These are phyloP conservation scores for Mycena capillaripes DNA, from an alignment of 768 basidiomycete species.

Conservation along the genomic window DNA sequence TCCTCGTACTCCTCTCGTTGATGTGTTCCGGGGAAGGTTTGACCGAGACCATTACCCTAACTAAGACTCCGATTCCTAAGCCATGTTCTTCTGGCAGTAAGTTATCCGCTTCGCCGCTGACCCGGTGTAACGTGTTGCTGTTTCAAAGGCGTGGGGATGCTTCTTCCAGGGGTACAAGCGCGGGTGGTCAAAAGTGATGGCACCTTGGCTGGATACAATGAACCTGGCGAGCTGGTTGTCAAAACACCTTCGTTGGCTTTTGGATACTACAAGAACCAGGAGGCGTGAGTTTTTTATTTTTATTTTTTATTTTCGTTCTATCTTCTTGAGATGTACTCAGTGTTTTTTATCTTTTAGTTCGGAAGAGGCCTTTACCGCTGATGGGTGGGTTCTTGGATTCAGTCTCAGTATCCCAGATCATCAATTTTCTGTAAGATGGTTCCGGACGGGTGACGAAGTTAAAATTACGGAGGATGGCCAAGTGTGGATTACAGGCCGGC, in stretches of 20 bases:
- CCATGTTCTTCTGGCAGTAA: slow-evolving; percentile 45
- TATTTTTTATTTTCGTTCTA: not conserved
- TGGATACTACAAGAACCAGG: slow-evolving; percentile 62
- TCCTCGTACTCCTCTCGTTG: not conserved
- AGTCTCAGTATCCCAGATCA: not conserved
- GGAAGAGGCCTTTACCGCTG: slow-evolving; percentile 67
- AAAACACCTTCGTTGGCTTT: slow-evolving; percentile 53
- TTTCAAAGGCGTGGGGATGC: slow-evolving; percentile 60
- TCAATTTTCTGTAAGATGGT: not conserved
- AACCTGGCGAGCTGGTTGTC: slow-evolving; percentile 60
- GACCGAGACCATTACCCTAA: slow-evolving; percentile 71
- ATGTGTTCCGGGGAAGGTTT: slow-evolving; percentile 57
- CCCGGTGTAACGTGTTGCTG: no score
- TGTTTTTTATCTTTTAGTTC: slow-evolving; percentile 46
- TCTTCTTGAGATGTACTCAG: not conserved
- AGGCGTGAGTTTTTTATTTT: no score
- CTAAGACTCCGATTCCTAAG: slow-evolving; percentile 61
- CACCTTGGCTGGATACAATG: slow-evolving; percentile 52
- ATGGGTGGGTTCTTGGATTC: not conserved
- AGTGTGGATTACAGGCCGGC: not conserved
- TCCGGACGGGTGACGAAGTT: not conserved
- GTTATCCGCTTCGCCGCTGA: not conserved
- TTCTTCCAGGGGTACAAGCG: slow-evolving; percentile 55
- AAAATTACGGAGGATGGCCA: not conserved
- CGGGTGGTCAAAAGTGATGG: slow-evolving; percentile 62